Evolutionary conservation across 2,329 filamentous ascomycete species (phyloP).

Genomic region (Cryoendolithus antarcticus): DNA sequence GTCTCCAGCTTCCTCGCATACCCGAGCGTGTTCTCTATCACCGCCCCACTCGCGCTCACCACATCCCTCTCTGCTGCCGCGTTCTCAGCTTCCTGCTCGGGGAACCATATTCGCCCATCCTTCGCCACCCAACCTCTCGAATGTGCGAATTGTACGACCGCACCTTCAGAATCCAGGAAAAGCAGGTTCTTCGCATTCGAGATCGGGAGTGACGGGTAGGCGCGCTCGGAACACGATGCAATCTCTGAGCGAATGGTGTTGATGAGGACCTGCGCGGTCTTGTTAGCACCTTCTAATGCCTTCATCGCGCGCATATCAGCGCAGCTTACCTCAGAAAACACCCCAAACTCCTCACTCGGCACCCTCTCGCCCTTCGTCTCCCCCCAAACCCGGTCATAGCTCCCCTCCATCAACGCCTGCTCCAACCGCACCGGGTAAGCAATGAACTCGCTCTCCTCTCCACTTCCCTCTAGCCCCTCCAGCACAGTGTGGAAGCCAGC

Average conservation of each 20-base stretch:
- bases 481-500: slow-evolving; percentile 92
- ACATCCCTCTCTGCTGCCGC: slow-evolving; percentile 54
- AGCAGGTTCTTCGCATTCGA: slow-evolving; percentile 94
- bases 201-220: slow-evolving; percentile 91
- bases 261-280: slow-evolving; percentile 48
- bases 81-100: slow-evolving; percentile 40
- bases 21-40: slow-evolving; percentile 90
- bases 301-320: slow-evolving; percentile 4
- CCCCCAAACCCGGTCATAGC: slow-evolving; percentile 96
- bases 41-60: slow-evolving; percentile 59
- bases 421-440: slow-evolving; percentile 91
- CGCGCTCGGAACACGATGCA: slow-evolving; percentile 86
- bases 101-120: slow-evolving; percentile 93
- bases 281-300: slow-evolving; percentile 2
- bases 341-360: slow-evolving; percentile 85
- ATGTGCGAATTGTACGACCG: slow-evolving; percentile 80
- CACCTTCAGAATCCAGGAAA: slow-evolving; percentile 93
- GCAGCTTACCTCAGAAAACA: slow-evolving; percentile 74
- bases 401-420: slow-evolving; percentile 96
- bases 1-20: slow-evolving; percentile 94
- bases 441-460: slow-evolving; percentile 60
- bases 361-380: slow-evolving; percentile 91
- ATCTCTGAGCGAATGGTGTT: slow-evolving; percentile 86
- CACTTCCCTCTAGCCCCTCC: slow-evolving; percentile 62
- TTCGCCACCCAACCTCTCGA: slow-evolving; percentile 75